phyloP scores from a whole-genome alignment of 495 filamentous ascomycete species.

The Aspergillus sparsus region DNA sequence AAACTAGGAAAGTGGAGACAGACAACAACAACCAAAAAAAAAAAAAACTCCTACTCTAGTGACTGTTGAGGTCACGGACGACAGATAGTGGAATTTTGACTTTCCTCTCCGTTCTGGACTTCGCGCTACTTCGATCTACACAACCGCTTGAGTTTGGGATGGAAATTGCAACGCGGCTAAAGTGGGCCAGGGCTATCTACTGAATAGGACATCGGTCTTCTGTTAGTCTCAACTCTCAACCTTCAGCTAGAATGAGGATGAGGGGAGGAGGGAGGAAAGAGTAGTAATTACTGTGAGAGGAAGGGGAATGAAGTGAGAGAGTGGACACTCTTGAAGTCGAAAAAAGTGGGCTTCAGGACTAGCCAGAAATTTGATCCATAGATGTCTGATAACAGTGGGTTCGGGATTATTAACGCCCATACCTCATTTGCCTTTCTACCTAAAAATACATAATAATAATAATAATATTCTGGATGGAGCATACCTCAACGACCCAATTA shows the following conservation, averaged over 20 bases:
- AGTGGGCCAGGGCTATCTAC: not conserved
- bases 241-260: not conserved
- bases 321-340: not conserved
- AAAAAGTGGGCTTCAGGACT: not conserved
- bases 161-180: conserved; percentile 12
- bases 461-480: too few species aligned
- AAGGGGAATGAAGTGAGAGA: not conserved
- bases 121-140: conserved; percentile 11
- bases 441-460: too few species aligned
- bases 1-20: too few species aligned
- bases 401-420: not conserved
- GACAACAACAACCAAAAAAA: too few species aligned
- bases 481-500: too few species aligned
- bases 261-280: not conserved
- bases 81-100: not conserved
- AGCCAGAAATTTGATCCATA: not conserved
- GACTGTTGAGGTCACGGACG: not conserved
- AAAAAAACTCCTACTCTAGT: too few species aligned
- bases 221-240: not conserved
- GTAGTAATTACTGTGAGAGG: not conserved
- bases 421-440: too few species aligned
- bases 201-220: not conserved
- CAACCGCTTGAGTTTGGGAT: conserved; percentile 2
- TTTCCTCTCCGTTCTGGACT: conserved; percentile 3
- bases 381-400: not conserved